Conservation (phyloP, 202 grass and related monocot genomes). For the Dendrocalamus latiflorus region DNA sequence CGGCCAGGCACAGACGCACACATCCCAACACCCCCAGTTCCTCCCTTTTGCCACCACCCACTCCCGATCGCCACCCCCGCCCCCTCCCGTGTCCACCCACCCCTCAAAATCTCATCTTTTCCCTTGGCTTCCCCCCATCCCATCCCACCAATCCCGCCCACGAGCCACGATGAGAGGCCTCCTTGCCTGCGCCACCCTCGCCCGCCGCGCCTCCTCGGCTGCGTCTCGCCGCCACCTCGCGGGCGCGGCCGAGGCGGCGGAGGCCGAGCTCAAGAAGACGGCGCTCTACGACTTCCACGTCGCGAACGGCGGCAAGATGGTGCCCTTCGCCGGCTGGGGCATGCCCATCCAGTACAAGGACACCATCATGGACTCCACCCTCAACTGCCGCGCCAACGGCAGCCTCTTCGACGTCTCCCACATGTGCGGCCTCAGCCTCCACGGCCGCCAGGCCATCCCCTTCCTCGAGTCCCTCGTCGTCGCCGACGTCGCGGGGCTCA, state of each 20-base stretch:
- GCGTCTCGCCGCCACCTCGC: constrained; percentile 48
- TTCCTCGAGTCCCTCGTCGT: too few relatives aligned
- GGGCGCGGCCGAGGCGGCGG: constrained; percentile 46
- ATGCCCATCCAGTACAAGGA: constrained; percentile 99
- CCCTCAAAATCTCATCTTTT: constrained; percentile 9
- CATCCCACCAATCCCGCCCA: neutral
- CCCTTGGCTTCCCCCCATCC: neutral
- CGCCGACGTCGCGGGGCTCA: constrained; percentile 76
- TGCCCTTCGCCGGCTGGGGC: constrained; percentile 95
- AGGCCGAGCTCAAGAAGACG: constrained; percentile 86
- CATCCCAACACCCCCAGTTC: constrained; percentile 7
- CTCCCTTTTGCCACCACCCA: constrained; percentile 26
- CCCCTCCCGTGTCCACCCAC: constrained; percentile 28
- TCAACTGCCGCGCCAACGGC: too few relatives aligned
- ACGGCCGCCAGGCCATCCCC: too few relatives aligned
- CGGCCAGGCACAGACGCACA: too few relatives aligned
- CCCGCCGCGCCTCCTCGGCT: constrained; percentile 31
- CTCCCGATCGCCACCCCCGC: constrained; percentile 16
- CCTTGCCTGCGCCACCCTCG: constrained; percentile 48
- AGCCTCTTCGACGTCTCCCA: too few relatives aligned
- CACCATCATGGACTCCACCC: constrained; percentile 96
- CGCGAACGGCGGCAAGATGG: constrained; percentile 85
- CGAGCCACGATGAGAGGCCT: constrained; percentile 55
- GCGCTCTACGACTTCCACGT: constrained; percentile 87
- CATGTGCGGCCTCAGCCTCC: too few relatives aligned